A percentile compares a stretch with the other conserved stretches of the same genome.
These are phyloP conservation scores for Rhododendron williamsianum DNA, from an alignment of 148 eudicot species.

Conservation along the genomic window DNA sequence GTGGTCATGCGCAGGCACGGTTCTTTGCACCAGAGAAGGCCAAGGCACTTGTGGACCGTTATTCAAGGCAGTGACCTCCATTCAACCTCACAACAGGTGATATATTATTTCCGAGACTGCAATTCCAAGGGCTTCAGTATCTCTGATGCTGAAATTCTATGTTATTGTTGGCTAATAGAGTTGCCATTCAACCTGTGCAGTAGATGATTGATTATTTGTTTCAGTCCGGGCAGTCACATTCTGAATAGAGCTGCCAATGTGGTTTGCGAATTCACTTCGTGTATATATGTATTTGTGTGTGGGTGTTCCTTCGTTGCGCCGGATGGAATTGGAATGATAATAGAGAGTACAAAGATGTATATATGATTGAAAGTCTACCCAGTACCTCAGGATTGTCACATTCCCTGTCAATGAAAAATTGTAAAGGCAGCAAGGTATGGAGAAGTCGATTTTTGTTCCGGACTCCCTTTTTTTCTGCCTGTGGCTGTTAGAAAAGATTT, in stretches of 20 bases:
- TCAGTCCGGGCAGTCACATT: not conserved
- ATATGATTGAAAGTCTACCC: not conserved
- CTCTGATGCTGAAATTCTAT: not conserved
- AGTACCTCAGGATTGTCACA: not conserved
- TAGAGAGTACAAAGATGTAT: not conserved
- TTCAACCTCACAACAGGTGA: not conserved
- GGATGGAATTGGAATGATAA: not conserved
- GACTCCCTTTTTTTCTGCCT: not conserved
- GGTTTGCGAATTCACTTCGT: not conserved
- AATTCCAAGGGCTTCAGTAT: not conserved
- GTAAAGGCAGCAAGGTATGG: not conserved
- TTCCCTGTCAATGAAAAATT: not conserved
- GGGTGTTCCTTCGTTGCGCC: not conserved
- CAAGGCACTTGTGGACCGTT: constrained; percentile 79
- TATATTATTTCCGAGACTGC: not conserved
- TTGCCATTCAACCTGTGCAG: not conserved
- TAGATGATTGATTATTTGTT: not conserved
- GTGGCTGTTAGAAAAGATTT: not conserved
- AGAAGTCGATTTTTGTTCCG: not conserved
- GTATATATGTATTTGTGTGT: not conserved
- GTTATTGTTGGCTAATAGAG: not conserved
- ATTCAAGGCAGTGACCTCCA: constrained; percentile 39
- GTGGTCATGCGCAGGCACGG: constrained; percentile 60
- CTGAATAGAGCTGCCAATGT: not conserved
- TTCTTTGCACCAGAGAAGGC: constrained; percentile 96